Base-by-base conservation (phyloP, 352 stramenopile species). In the Phytophthora idaei region DNA sequence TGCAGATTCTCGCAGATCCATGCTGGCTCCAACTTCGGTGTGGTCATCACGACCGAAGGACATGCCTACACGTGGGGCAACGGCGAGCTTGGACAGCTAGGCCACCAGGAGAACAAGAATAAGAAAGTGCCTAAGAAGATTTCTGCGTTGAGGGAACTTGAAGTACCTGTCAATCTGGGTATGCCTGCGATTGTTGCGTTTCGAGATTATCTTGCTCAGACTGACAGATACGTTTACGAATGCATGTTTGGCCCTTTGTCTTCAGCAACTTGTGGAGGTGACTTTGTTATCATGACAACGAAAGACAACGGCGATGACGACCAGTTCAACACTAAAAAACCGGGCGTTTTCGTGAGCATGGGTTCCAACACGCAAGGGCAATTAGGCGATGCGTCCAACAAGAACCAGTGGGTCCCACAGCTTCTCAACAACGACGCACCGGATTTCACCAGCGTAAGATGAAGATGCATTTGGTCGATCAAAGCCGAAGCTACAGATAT, bases 71-170 rank as follows among this genome's bases (percentile, higher is more conserved):
- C 87, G 28, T 94, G 84, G 84, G 87, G 87, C 4, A 90, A 91
- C 44, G 87, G 87, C 27, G 83, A 94, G 53, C 69, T 80, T 29
- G 87, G 87, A 15, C 87, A 94, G 58, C 61, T 94, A 39, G 87
- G 87, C 1, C 87, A 94, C 69, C 86, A 94, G 53, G 86, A 94
- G 45, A 94, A 92, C 73, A 94, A 94, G 60, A 85, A 82, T 73
- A 94, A 94, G 72, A 94, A 94, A 64, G 74, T 76, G 15, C 86
- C 86, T 21, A 94, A 94, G 73, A 94, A 94, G 64, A 90, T 94
- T 59, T 94, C 86, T 34, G 86, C 86, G 9, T 73, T 94, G 32
- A 81, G 86, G 3, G 86, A 94, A 69, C 70, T 92, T 17, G 86
- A 94, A 68, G 74, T 94, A 27, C 82, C 86, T 28, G 81, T 91